These are phyloP conservation scores for Microglena sp. DNA, from an alignment of 139 green algal species.

Conservation along the genomic window DNA sequence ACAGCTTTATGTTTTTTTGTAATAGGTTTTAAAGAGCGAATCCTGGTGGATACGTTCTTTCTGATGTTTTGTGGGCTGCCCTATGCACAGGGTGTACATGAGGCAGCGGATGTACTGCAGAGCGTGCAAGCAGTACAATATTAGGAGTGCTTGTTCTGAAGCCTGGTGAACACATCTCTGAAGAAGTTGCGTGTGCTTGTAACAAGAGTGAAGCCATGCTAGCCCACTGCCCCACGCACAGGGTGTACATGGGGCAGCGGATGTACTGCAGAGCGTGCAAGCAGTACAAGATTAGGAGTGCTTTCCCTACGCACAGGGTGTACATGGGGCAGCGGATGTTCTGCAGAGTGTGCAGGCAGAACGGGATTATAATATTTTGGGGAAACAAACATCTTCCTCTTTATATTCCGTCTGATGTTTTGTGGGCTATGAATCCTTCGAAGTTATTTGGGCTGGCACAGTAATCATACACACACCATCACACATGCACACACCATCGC, in stretches of 20 bases:
- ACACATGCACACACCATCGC: too few relatives aligned
- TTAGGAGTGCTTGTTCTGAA: neutral
- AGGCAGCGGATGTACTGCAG: slow-evolving; percentile 81
- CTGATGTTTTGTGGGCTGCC: too few relatives aligned
- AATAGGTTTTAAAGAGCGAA: neutral
- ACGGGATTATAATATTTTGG: too few relatives aligned
- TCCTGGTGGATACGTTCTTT: too few relatives aligned
- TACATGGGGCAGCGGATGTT: slow-evolving; percentile 84
- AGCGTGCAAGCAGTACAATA: neutral
- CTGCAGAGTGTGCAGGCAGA: slow-evolving; percentile 25
- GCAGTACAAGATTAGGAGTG: neutral
- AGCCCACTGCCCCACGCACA: slow-evolving; percentile 86
- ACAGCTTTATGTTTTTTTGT: neutral
- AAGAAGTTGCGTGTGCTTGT: too few relatives aligned
- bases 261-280: slow-evolving; percentile 67
- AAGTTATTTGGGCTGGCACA: too few relatives aligned
- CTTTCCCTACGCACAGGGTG: slow-evolving; percentile 88
- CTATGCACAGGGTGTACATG: slow-evolving; percentile 85
- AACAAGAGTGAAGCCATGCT: slow-evolving; percentile 92
- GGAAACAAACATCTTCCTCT: too few relatives aligned
- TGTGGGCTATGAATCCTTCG: too few relatives aligned
- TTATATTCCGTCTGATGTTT: too few relatives aligned
- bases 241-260: slow-evolving; percentile 72
- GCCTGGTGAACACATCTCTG: too few relatives aligned
- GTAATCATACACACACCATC: too few relatives aligned